Base-by-base conservation (phyloP, 2,329 filamentous ascomycete species). In the Neonectria magnoliae region DNA sequence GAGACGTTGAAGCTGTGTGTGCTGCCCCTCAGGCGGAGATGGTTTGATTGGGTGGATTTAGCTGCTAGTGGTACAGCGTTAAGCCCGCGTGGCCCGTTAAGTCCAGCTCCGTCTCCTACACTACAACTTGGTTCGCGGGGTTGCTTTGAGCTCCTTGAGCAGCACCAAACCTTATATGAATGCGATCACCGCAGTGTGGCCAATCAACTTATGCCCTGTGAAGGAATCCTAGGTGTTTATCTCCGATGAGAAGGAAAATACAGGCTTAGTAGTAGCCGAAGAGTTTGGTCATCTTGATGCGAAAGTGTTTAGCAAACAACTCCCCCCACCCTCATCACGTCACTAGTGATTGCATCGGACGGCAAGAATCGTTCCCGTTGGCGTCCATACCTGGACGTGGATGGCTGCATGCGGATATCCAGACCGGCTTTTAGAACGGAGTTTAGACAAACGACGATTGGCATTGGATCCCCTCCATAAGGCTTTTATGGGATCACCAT, bases 21-120 rank as follows among this genome's bases (percentile, higher is more conserved):
- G 25, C 25, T 2, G 16, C 25, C 25, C 16, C 8, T n/a, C 44
- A 8, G 11, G 33, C 47, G 38, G 54, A 53, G 29, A 53, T 57
- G 51, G 54, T 38, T 16, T 41, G 54, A 22, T 29, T 58, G 41
- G 50, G 50, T 50, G 48, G 48, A 20, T 27, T 54, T 47, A 48
- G n/a, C 44, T 14, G 25, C 48, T 20, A 44, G 7, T 54, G 2
- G 16, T 44, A 29, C 18, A 51, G 31, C 16, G 10, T 64, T 51
- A 68, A 67, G 27, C 31, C n/a, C n/a, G n/a, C n/a, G n/a, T n/a
- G n/a, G n/a, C n/a, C 66, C 66, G 66, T 60, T 62, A 67, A 56
- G 51, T 67, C 66, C 57, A 65, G 56, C 18, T 36, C 50, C 38
- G 16, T 44, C n/a, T 51, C 47, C 16, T 33, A 22, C n/a, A 18